phyloP scores from a whole-genome alignment of 371 early-diverging fungal species.

The Lichtheimia corymbifera region DNA sequence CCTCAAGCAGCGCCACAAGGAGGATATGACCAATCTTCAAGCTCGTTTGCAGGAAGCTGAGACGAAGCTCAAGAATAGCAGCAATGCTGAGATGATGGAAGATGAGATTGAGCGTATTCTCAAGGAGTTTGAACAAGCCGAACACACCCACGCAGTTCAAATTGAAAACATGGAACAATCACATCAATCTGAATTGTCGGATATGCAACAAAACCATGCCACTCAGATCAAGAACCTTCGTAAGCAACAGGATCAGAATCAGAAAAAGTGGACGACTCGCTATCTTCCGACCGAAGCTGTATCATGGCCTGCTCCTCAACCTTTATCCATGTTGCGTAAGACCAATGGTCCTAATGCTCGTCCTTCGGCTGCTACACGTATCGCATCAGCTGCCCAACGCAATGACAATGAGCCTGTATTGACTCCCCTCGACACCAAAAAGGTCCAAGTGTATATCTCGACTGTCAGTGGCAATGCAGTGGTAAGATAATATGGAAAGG shows the following conservation, averaged over 20 bases:
- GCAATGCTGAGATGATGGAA: constrained; percentile 56
- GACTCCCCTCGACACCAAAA: constrained; percentile 39
- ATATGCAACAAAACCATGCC: constrained; percentile 37
- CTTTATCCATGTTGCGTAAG: constrained; percentile 18
- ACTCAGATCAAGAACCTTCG: constrained; percentile 34
- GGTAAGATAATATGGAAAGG: constrained; percentile 17
- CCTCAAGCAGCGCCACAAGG: constrained; percentile 36
- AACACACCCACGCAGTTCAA: constrained; percentile 38
- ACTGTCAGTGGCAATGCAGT: constrained; percentile 44
- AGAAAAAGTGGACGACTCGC: constrained; percentile 30
- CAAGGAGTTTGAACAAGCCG: constrained; percentile 66
- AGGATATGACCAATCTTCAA: constrained; percentile 35
- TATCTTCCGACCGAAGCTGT: constrained; percentile 44
- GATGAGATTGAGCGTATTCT: constrained; percentile 79
- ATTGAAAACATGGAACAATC: constrained; percentile 41
- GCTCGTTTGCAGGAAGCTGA: constrained; percentile 33
- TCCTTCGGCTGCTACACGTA: constrained; percentile 5
- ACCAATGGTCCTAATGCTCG: constrained; percentile 21
- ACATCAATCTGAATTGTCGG: constrained; percentile 35
- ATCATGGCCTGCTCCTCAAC: constrained; percentile 43
- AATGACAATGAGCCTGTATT: constrained; percentile 26
- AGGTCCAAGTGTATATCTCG: constrained; percentile 46
- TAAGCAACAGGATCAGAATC: constrained; percentile 23
- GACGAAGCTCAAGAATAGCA: constrained; percentile 20
- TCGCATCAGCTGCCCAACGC: constrained; percentile 9